Base-by-base conservation (phyloP, 495 filamentous ascomycete genomes). In the Penicillium daleae region DNA sequence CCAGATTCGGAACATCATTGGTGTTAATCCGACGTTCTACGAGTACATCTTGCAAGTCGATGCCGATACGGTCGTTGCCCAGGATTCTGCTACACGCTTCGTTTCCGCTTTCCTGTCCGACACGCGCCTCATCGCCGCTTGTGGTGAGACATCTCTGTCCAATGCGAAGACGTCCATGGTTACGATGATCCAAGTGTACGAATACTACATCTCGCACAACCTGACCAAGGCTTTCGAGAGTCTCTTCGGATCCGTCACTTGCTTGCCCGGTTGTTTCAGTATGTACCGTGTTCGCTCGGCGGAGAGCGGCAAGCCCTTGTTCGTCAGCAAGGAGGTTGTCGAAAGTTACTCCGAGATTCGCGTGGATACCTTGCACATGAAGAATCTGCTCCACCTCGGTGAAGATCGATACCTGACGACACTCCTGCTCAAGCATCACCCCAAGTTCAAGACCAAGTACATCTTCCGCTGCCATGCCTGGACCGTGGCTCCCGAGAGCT, bases 101-200 rank as follows among this genome's bases (percentile, higher is more conserved):
- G 92, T 99, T 46, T 87, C 95, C 19, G 81, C 94, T 4, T 97
- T 96, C 86, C 74, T 97, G 24, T 85, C 93, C 64, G 95, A 99
- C 74, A 96, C 93, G 15, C 88, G 92, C 49, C 83, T 98, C 22
- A 92, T 97, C 70, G 95, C 90, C 66, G 86, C 95, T 55, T 99
- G 96, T 72, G 95, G 95, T 69, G 95, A 99, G 76, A 99, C 95
- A 0, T 89, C 90, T 10, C 81, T 99, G 27, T 91, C 90, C 53
- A 99, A 99, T 70, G 91, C 92, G 54, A 96, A 97, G 75, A 84
- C 90, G 17, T 97, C 93, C 15, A 91, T 93, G 65, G 84, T 95
- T 62, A 99, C 95, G 33, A 98, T 98, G 93, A 98, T 99, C 63
- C 95, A 99, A 76, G 95, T 99, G 19, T 99, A 99, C 82, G 95